A percentile compares a stretch with the other conserved stretches of the same genome.
These are phyloP conservation scores for Wickerhamiella spandovensis DNA, from an alignment of 805 yeast species.

Conservation along the genomic window DNA sequence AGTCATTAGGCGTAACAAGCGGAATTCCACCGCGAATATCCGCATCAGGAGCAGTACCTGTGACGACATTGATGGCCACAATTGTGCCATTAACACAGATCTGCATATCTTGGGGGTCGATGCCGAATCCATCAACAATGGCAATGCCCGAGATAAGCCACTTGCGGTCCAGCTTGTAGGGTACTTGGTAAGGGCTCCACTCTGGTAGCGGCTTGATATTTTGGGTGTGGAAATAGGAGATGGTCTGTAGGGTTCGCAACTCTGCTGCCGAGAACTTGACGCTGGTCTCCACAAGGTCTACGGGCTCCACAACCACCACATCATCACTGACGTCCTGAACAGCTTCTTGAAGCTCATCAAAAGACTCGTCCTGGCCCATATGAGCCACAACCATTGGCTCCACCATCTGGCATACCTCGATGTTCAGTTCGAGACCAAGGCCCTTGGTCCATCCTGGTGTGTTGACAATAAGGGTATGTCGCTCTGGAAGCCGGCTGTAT, in stretches of 20 bases:
- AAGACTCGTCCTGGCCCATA: constrained; percentile 32
- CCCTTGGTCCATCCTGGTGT: constrained; percentile 92
- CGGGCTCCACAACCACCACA: constrained; percentile 11
- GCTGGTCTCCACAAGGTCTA: constrained; percentile 23
- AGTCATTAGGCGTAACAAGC: constrained; percentile 1
- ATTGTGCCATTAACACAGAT: constrained; percentile 24
- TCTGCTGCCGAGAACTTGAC: constrained; percentile 16
- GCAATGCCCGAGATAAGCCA: constrained; percentile 11
- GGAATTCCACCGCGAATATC: background rate
- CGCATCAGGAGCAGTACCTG: background rate
- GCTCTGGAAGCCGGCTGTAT: constrained; percentile 12
- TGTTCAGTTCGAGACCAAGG: constrained; percentile 57
- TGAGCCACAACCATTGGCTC: constrained; percentile 47
- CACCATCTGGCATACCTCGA: constrained; percentile 27
- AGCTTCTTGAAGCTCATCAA: constrained; percentile 14
- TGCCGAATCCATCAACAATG: constrained; percentile 18
- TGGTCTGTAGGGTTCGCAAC: constrained; percentile 16
- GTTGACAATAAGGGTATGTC: constrained; percentile 40
- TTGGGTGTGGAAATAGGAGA: constrained; percentile 20
- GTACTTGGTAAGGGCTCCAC: constrained; percentile 22
- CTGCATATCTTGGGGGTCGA: constrained; percentile 16
- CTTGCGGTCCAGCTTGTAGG: constrained; percentile 11
- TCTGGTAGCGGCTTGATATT: constrained; percentile 22
- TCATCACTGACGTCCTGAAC: constrained; percentile 11
- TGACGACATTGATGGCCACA: constrained; percentile 18